These are phyloP conservation scores for Aechmea fasciata DNA, from an alignment of 176 grass and related monocot species.

Conservation along the genomic window DNA sequence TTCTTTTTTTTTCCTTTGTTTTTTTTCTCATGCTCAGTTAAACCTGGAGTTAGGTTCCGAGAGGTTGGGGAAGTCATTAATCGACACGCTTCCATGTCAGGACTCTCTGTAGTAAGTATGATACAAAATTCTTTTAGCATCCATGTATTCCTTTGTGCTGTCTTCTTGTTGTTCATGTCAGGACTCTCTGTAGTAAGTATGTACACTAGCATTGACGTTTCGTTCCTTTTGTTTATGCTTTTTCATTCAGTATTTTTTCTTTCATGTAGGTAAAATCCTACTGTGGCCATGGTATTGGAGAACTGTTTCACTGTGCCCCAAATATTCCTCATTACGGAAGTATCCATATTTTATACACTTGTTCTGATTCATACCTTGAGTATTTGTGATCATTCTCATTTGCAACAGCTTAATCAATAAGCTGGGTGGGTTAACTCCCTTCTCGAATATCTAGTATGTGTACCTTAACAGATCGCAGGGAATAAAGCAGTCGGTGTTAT, in stretches of 20 bases:
- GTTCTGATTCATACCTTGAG: not conserved
- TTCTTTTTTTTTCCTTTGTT: slow-evolving; percentile 18
- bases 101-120: slow-evolving; percentile 78
- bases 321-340: slow-evolving; percentile 98
- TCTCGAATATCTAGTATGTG: slow-evolving; percentile 9
- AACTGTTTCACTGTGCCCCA: slow-evolving; percentile 91
- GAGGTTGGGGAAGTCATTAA: slow-evolving; percentile 93
- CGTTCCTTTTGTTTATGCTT: not conserved
- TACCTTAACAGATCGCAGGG: slow-evolving; percentile 38
- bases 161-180: not conserved
- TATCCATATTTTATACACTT: slow-evolving; percentile 26
- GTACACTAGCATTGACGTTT: not conserved
- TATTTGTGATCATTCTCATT: not conserved
- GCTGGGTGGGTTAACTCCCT: not conserved
- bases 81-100: slow-evolving; percentile 82
- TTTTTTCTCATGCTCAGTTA: slow-evolving; percentile 45
- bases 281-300: slow-evolving; percentile 95
- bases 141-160: not conserved
- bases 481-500: slow-evolving; percentile 99
- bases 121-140: not conserved
- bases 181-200: no score
- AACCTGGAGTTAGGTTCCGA: slow-evolving; percentile 90
- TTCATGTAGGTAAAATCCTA: slow-evolving; percentile 86
- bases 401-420: not conserved
- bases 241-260: slow-evolving; percentile 1